These are phyloP conservation scores for Globisporangium parvum DNA, from an alignment of 352 stramenopile species.

Conservation along the genomic window DNA sequence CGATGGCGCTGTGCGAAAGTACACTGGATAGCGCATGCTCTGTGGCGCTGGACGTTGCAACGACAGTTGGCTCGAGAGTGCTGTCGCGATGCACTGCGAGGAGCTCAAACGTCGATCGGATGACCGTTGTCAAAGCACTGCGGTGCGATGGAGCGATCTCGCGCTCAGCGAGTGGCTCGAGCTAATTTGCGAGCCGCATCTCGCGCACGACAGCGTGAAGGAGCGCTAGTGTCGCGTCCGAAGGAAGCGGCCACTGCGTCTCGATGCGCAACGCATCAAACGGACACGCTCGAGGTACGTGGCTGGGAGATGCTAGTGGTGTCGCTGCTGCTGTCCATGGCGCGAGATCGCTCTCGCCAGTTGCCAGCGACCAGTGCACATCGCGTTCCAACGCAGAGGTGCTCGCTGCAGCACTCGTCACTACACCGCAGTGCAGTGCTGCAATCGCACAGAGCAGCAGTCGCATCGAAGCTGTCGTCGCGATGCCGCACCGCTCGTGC, in stretches of 20 bases:
- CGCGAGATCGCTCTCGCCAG: neutral
- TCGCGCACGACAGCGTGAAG: neutral
- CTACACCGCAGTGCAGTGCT: no score
- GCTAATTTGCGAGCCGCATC: neutral
- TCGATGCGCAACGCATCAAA: slow-evolving; percentile 5
- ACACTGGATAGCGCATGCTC: neutral
- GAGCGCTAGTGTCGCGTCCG: neutral
- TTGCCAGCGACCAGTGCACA: neutral
- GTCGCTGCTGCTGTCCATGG: neutral
- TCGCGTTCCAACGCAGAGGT: neutral
- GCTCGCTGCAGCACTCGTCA: no score
- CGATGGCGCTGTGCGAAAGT: neutral
- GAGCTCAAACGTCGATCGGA: slow-evolving; percentile 3
- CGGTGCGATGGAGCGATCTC: neutral
- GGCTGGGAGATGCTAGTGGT: neutral
- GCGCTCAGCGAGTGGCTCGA: neutral
- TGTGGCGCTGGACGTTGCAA: neutral
- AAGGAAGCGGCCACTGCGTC: slow-evolving; percentile 1
- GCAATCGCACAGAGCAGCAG: neutral
- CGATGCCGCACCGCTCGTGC: no score
- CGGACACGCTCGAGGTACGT: neutral
- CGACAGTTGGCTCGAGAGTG: neutral
- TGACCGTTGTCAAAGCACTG: neutral
- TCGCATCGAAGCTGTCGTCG: neutral
- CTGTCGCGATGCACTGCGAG: neutral